phyloP scores from a whole-genome alignment of 345 rosid genomes.

The Kernera saxatilis region DNA sequence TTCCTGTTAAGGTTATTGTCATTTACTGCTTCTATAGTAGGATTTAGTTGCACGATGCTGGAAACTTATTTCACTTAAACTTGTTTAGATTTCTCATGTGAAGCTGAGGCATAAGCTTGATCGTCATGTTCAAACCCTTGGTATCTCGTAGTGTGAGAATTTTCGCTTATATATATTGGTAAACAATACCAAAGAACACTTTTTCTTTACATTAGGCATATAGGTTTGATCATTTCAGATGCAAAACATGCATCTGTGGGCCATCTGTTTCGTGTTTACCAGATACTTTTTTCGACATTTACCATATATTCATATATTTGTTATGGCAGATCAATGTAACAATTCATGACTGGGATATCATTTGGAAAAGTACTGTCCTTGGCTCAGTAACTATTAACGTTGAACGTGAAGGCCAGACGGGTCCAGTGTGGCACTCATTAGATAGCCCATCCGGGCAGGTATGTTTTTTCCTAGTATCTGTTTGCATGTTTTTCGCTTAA shows the following conservation, averaged over 20 bases:
- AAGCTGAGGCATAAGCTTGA: background rate
- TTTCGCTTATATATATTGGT: background rate
- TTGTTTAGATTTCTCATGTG: background rate
- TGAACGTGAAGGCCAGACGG: conserved; percentile 88
- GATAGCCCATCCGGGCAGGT: conserved; percentile 98
- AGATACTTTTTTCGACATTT: background rate
- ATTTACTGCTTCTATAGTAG: background rate
- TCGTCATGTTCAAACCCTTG: background rate
- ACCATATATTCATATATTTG: conserved; percentile 1
- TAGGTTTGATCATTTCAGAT: background rate
- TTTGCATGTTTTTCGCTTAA: background rate
- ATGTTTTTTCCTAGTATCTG: conserved; percentile 16
- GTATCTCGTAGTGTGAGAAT: background rate
- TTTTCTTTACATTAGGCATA: background rate
- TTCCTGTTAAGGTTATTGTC: conserved; percentile 71
- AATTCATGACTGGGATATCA: conserved; percentile 98
- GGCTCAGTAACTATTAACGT: conserved; percentile 86
- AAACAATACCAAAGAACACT: background rate
- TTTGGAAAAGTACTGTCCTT: conserved; percentile 97
- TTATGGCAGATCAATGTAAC: conserved; percentile 75
- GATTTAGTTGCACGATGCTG: background rate
- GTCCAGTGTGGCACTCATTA: conserved; percentile 79
- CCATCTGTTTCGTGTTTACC: background rate
- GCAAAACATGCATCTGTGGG: background rate
- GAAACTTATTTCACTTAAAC: background rate